These are phyloP conservation scores for Daedalea quercina DNA, from an alignment of 768 basidiomycete species.

Conservation along the genomic window DNA sequence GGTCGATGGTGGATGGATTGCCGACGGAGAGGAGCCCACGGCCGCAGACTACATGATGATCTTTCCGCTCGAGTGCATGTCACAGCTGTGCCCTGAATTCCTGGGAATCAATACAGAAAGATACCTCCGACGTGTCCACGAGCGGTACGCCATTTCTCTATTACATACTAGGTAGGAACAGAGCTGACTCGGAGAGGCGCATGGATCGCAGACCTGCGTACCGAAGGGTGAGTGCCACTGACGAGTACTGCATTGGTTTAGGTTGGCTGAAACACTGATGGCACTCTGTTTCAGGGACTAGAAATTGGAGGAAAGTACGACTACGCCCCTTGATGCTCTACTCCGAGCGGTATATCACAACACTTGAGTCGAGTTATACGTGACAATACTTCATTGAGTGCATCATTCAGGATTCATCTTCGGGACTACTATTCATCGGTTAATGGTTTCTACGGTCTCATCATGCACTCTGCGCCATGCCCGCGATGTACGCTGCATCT, in stretches of 20 bases:
- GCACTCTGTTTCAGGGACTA: constrained; percentile 6
- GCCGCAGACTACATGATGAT: constrained; percentile 40
- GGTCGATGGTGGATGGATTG: constrained; percentile 20
- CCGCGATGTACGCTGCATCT: background rate
- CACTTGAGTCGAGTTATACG: too few species aligned
- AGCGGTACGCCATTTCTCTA: constrained; percentile 20
- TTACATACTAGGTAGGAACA: background rate
- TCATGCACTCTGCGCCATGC: too few species aligned
- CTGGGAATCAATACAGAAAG: constrained; percentile 29
- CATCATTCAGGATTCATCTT: too few species aligned
- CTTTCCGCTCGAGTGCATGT: constrained; percentile 29
- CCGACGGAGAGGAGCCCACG: constrained; percentile 33
- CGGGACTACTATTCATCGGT: too few species aligned
- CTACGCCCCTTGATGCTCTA: constrained; percentile 10
- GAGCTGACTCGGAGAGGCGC: background rate
- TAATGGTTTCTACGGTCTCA: too few species aligned
- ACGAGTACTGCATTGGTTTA: background rate
- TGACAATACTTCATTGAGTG: too few species aligned
- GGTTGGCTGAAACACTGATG: background rate
- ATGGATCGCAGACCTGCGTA: constrained; percentile 11
- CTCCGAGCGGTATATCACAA: too few species aligned
- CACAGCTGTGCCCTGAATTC: constrained; percentile 6
- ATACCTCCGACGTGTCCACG: constrained; percentile 33
- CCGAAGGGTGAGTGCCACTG: constrained; percentile 10
- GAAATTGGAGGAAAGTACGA: constrained; percentile 28